phyloP scores from a whole-genome alignment of 805 yeast species.

The Zygosaccharomyces bailii region DNA sequence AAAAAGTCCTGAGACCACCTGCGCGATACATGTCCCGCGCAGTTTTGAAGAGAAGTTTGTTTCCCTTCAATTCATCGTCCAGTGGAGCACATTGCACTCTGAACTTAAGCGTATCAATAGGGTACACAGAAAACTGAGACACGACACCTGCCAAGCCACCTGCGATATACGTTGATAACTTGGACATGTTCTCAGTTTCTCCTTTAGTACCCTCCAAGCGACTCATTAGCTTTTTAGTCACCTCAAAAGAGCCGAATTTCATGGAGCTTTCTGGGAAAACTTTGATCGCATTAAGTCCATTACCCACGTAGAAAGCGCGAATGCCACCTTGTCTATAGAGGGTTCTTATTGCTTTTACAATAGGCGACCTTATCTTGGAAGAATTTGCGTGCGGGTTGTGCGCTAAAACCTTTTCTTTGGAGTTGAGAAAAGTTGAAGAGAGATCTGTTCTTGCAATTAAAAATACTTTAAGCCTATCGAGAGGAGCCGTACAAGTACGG shows the following conservation, averaged over 20 bases:
- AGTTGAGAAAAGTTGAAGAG: conserved; percentile 62
- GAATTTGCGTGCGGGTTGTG: conserved; percentile 38
- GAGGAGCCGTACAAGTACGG: conserved; percentile 95
- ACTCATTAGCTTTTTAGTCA: conserved; percentile 73
- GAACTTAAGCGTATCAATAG: conserved; percentile 91
- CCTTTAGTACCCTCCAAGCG: conserved; percentile 71
- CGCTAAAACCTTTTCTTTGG: conserved; percentile 47
- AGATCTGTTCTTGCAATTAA: conserved; percentile 86
- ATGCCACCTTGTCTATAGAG: conserved; percentile 88
- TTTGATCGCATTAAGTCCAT: conserved; percentile 87
- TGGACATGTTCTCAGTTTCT: conserved; percentile 59
- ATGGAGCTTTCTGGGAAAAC: conserved; percentile 97
- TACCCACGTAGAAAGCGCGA: conserved; percentile 87
- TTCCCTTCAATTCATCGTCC: conserved; percentile 59
- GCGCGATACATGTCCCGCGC: conserved; percentile 72
- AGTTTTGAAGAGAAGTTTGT: conserved; percentile 56
- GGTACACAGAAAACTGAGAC: conserved; percentile 90
- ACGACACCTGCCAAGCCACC: conserved; percentile 97
- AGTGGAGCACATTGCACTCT: conserved; percentile 89
- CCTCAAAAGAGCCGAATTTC: conserved; percentile 93
- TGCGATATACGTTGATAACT: conserved; percentile 76
- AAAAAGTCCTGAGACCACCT: conserved; percentile 77
- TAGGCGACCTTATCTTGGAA: conserved; percentile 63
- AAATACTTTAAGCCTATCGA: conserved; percentile 91
- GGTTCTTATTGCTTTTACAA: conserved; percentile 74